Conservation (phyloP, 2,329 filamentous ascomycete species). For the Xenosphaeropsis pyriputrescens region DNA sequence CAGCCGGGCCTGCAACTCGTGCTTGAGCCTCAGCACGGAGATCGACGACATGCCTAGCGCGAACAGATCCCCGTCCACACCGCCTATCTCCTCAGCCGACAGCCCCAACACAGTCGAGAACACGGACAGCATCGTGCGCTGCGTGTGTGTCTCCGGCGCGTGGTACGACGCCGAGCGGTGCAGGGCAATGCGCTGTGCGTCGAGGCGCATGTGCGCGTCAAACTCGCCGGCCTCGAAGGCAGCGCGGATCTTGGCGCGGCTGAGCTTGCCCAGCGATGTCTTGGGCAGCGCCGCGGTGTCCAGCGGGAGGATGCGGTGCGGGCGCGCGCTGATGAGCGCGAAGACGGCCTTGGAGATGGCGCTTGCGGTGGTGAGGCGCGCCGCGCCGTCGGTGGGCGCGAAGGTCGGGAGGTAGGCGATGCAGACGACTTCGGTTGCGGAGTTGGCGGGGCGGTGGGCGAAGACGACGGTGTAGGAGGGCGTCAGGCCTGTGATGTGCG, state of each 20-base stretch:
- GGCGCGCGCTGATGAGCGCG: conserved; percentile 9
- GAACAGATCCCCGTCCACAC: conserved; percentile 13
- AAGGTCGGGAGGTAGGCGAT: conserved; percentile 23
- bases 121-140: conserved; percentile 8
- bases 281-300: conserved; percentile 14
- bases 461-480: conserved; percentile 25
- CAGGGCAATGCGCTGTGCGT: conserved; percentile 4
- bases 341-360: conserved; percentile 11
- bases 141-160: conserved; percentile 8
- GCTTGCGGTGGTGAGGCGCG: conserved; percentile 10
- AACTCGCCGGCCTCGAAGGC: conserved; percentile 16
- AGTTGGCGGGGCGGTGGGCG: conserved; percentile 12
- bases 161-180: conserved; percentile 8
- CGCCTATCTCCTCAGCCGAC: conserved; percentile 3
- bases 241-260: conserved; percentile 19
- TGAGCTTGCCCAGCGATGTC: conserved; percentile 26
- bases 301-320: conserved; percentile 16
- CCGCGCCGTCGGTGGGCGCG: conserved; percentile 8
- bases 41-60: conserved; percentile 17
- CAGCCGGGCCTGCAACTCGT: conserved; percentile 4
- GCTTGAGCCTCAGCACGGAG: conserved; percentile 8
- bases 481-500: conserved; percentile 10
- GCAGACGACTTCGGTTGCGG: conserved; percentile 22
- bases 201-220: conserved; percentile 5
- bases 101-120: conserved; percentile 8